Base-by-base conservation (phyloP, 1,139 yeast genomes). In the Suhomyces taliae region DNA sequence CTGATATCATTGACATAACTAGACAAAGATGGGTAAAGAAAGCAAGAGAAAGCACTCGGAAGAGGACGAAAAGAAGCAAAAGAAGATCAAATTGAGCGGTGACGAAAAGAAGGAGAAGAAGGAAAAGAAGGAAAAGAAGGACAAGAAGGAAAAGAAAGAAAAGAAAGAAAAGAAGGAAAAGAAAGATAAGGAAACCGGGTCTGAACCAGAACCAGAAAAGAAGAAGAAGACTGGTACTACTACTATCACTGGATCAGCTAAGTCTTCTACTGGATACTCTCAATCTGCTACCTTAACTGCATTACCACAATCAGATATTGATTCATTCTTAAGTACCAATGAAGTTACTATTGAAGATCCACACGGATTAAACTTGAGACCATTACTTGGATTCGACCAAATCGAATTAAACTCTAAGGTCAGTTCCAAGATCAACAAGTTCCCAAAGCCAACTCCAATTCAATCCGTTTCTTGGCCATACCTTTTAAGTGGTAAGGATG, bases 391-490 rank as follows among this genome's bases (percentile, higher is more conserved):
- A 4, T 91, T 93, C 58, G 74, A 77, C 40, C 82, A 86, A 44
- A 74, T 93, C 32, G 52, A 64, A 6, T 77, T 91, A 45, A 79
- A 83, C 52, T 55, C 79, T 2, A 72, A 78, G 47, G 79, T 91
- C 51, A 77, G 78, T 52, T 61, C 73, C 10, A 82, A 79, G 42
- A 75, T 91, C 42, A 67, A 81, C 36, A 81, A 82, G 58, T 93
- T 89, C 71, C 86, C 90, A 31, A 84, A 82, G 58, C 99, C 99
- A 47, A 91, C 98, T 5, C 98, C 99, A 33, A 93, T 93, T 59
- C 99, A 93, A 72, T 82, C 96, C n/a, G 91, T 85, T 33, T 81
- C 98, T 10, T 93, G 99, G 99, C 99, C 99, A 54, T 90, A 82
- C 62, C 72, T 95, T 45, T 72, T 93, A 45, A 71, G 82, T 33